These are phyloP conservation scores for Camellia granthamiana DNA, from an alignment of 148 eudicot genomes.

Conservation along the genomic window DNA sequence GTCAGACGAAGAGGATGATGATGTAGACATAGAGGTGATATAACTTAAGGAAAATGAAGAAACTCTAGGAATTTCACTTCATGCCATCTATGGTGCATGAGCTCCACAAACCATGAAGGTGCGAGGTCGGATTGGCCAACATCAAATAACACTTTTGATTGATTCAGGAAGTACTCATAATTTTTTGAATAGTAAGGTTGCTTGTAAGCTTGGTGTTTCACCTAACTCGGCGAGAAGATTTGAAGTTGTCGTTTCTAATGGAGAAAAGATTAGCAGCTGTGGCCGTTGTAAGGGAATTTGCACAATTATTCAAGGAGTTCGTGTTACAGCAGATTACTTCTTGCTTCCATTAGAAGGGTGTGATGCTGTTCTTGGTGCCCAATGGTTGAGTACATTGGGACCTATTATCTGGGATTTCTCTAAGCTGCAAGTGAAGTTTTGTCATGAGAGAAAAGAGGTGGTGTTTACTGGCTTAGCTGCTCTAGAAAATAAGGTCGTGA, in stretches of 20 bases:
- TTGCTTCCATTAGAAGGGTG: neutral
- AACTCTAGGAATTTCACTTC: neutral
- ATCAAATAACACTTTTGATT: neutral
- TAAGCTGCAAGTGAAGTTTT: neutral
- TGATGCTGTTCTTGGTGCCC: neutral
- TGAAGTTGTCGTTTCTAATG: neutral
- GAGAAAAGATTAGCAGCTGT: neutral
- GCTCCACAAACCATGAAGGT: neutral
- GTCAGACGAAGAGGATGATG: neutral
- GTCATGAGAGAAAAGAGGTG: neutral
- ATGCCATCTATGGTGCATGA: neutral
- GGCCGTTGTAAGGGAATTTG: neutral
- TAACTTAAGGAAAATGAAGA: neutral
- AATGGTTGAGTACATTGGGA: neutral
- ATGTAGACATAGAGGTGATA: neutral
- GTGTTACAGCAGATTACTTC: neutral
- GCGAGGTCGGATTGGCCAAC: neutral
- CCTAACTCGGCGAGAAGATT: neutral
- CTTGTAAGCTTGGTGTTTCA: neutral
- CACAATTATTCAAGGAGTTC: neutral
- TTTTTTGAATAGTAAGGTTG: neutral
- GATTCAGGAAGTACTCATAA: constrained; percentile 5
- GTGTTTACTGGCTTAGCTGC: neutral
- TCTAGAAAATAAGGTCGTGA: neutral
- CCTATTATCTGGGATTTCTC: neutral